Evolutionary conservation across 352 stramenopile species (phyloP).

Genomic region (Phytophthora palmivora): DNA sequence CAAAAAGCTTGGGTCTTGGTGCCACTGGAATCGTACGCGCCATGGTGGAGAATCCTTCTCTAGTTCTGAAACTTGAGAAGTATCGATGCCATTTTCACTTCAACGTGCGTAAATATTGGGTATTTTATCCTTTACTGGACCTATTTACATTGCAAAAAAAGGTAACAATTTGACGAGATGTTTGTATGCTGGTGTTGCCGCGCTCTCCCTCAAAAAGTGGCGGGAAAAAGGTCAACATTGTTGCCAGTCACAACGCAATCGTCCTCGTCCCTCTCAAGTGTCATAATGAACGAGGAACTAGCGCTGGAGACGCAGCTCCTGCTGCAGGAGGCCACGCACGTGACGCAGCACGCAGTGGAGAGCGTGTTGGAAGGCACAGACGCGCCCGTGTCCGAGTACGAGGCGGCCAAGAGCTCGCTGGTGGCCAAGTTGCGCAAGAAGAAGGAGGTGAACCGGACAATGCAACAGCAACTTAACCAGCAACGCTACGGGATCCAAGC

Average conservation of each 20-base stretch:
- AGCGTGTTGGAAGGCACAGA: slow-evolving; percentile 29
- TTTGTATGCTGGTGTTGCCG: slow-evolving; percentile 28
- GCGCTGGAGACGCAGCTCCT: slow-evolving; percentile 82
- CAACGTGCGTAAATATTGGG: slow-evolving; percentile 1
- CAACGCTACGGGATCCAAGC: slow-evolving; percentile 42
- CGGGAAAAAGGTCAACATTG: slow-evolving; percentile 21
- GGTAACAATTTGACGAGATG: slow-evolving; percentile 8
- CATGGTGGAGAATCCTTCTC: slow-evolving; percentile 1
- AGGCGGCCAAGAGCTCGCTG: slow-evolving; percentile 61
- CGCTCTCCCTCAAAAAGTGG: slow-evolving; percentile 28
- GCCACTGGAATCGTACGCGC: slow-evolving; percentile 12
- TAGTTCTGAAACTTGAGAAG: too few species aligned
- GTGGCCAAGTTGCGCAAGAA: slow-evolving; percentile 72
- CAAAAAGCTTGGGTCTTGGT: slow-evolving; percentile 20
- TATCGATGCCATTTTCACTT: slow-evolving; percentile 1
- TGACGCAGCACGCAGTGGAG: slow-evolving; percentile 48
- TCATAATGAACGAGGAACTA: slow-evolving; percentile 58
- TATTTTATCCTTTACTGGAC: background rate
- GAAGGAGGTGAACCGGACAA: slow-evolving; percentile 59
- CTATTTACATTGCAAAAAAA: slow-evolving; percentile 3
- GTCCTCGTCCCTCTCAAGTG: background rate
- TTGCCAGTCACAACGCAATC: slow-evolving; percentile 4
- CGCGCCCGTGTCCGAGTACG: slow-evolving; percentile 49
- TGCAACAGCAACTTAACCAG: slow-evolving; percentile 59
- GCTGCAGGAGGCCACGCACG: slow-evolving; percentile 77